These are phyloP conservation scores for Pythium folliculosum DNA, from an alignment of 352 stramenopile species.

Conservation along the genomic window DNA sequence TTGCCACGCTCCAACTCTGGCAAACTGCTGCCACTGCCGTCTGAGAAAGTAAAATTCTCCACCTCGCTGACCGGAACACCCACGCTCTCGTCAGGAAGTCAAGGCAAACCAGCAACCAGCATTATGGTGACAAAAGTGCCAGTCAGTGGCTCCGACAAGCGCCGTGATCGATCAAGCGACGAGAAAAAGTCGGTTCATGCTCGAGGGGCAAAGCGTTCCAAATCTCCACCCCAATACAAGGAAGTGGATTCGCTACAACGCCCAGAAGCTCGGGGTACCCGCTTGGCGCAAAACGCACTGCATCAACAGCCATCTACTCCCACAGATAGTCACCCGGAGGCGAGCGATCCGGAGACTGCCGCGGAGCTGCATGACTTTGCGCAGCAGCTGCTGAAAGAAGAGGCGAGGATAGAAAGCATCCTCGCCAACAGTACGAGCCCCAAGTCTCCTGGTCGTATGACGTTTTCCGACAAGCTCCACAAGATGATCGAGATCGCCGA, in stretches of 20 bases:
- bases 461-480: constrained; percentile 74
- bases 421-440: constrained; percentile 40
- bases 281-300: not conserved
- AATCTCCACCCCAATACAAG: not conserved
- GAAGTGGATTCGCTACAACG: not conserved
- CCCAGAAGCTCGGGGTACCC: not conserved
- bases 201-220: not conserved
- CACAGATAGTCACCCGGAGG: not conserved
- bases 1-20: constrained; percentile 21
- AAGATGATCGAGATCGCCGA: constrained; percentile 84
- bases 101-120: constrained; percentile 12
- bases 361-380: constrained; percentile 61
- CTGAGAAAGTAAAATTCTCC: constrained; percentile 29
- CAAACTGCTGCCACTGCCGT: constrained; percentile 14
- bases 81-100: not conserved
- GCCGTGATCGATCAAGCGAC: constrained; percentile 10
- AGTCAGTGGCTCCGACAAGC: constrained; percentile 4
- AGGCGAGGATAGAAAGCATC: constrained; percentile 54
- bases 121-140: constrained; percentile 26
- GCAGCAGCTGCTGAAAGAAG: constrained; percentile 58
- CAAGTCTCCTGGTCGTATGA: constrained; percentile 63
- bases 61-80: constrained; percentile 5
- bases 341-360: constrained; percentile 34
- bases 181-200: constrained; percentile 10
- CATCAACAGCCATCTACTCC: not conserved